These are phyloP conservation scores for Thelonectria blattea DNA, from an alignment of 2,329 filamentous ascomycete genomes.

Conservation along the genomic window DNA sequence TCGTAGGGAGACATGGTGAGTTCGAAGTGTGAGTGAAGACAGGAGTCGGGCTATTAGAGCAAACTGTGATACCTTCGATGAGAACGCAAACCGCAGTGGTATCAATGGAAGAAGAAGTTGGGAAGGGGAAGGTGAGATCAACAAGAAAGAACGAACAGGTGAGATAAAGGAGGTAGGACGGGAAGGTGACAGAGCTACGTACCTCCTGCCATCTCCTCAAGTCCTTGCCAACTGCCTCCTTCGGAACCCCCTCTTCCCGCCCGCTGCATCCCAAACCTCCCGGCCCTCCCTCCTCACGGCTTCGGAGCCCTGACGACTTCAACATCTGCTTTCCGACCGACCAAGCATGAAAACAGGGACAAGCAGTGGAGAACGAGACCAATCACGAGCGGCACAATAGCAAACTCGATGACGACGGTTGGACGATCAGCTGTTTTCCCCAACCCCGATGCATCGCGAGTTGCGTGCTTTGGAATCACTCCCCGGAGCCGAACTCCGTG, in stretches of 20 bases:
- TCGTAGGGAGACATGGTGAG: constrained; percentile 50
- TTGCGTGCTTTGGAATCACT: constrained; percentile 4
- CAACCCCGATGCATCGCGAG: background rate
- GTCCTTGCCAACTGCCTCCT: too few relatives aligned
- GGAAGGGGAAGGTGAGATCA: background rate
- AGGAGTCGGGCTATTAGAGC: background rate
- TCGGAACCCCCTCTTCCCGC: too few relatives aligned
- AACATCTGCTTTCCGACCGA: background rate
- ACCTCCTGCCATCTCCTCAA: too few relatives aligned
- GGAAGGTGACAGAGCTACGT: too few relatives aligned
- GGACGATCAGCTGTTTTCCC: background rate
- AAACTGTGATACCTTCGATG: background rate
- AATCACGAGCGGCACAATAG: constrained; percentile 1
- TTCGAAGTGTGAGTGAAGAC: background rate
- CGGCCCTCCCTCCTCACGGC: too few relatives aligned
- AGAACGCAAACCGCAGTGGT: background rate
- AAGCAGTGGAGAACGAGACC: background rate
- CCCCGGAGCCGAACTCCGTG: background rate
- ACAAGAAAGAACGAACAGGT: background rate
- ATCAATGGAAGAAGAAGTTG: background rate
- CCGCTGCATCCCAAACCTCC: too few relatives aligned
- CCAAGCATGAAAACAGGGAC: background rate
- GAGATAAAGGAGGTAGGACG: background rate
- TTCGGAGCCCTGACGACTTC: too few relatives aligned
- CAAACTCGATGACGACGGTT: background rate